Base-by-base conservation (phyloP, 345 rosid genomes). In the Hypericum perforatum region DNA sequence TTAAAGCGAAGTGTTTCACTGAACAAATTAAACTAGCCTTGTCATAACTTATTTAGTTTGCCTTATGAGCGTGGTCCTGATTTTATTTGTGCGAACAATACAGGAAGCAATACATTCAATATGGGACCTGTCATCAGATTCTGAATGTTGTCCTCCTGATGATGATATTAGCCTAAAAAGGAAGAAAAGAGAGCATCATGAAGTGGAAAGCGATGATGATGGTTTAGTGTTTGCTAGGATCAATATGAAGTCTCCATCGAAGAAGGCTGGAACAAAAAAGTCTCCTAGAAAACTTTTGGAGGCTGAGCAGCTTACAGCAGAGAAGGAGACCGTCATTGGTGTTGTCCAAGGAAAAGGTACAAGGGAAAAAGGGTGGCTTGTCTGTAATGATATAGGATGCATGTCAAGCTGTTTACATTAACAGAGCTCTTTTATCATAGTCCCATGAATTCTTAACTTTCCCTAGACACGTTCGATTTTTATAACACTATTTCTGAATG, bases 91-190 rank as follows among this genome's bases (percentile, higher is more conserved):
- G 50, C 5, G 22, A 46, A 13, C 9, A 12, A 13, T 68, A 56
- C 73, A 84, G 92, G 74, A 60, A 53, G 46, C 43, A 16, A 56
- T 71, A 52, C 68, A 49, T 75, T 65, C 73, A 52, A 53, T 80
- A 42, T 81, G 15, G 73, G 50, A 70, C 43, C 40, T 83, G 49
- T 81, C 95, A 54, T 87, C 89, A 42, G 98, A 83, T 75, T 79
- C 94, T 36, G 98, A 91, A 71, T 72, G 82, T 54, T 66, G 63
- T 64, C 79, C 70, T 64, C 79, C 70, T 43, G 64, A 57, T 38
- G 60, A 57, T 72, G 32, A 22, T 1, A 22, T 22, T 22, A 56
- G 54, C 54, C 57, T 52, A 9, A 13, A 5, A 57, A 60, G 40
- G 41, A 68, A 67, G 56, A 49, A 55, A 10, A 67, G 63, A 66